Evolutionary conservation across 2,329 filamentous ascomycete genomes (phyloP), one percentile per base, ranked within the genome.

Genomic region (Pseudophaeomoniella oleicola): DNA sequence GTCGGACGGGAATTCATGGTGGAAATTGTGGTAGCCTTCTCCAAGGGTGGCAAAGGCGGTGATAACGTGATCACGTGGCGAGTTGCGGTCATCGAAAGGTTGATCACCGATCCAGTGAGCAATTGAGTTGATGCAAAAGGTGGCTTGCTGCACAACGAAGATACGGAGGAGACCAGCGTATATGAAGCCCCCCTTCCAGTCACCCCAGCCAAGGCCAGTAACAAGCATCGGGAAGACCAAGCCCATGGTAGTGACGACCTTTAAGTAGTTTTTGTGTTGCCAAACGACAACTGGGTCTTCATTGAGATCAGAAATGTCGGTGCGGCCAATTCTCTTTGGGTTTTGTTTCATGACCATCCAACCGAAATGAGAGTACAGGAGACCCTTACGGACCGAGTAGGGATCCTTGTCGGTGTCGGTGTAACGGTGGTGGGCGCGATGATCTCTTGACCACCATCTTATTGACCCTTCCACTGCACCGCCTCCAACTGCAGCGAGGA

Each of bases 281-380:
- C 79, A 90, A 49, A 87, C 72, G 31, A 92, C 84, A 41, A 92
- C 73, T 35, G 79, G 68, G 53, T 90, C 83, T 57, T 88, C 81
- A 64, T 90, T 90, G 48, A 92, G 66, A 52, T 92, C 85, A 50
- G 80, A 79, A 52, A 92, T 90, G 50, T 92, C 84, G 58, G 82
- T 87, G 43, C 84, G 81, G 52, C 85, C 85, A 51, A 85, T 83
- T 44, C 80, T 72, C 71, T 88, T 88, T 46, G 83, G 82, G 66
- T 92, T 88, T 66, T 92, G 84, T 71, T 88, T 88, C 71, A 92
- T 77, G 52, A 92, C 62, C 82, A 92, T 90, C 84, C 84, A 92
- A 51, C 84, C 84, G 39, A 92, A 66, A 64, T 85, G 80, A 37
- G 74, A 85, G 71, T 87, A 88, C 47, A 85, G 62, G 35, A 90